A percentile compares a stretch with the other conserved stretches of the same genome.
Evolutionary conservation across 805 yeast species (phyloP).

Genomic region (Spathaspora boniae): DNA sequence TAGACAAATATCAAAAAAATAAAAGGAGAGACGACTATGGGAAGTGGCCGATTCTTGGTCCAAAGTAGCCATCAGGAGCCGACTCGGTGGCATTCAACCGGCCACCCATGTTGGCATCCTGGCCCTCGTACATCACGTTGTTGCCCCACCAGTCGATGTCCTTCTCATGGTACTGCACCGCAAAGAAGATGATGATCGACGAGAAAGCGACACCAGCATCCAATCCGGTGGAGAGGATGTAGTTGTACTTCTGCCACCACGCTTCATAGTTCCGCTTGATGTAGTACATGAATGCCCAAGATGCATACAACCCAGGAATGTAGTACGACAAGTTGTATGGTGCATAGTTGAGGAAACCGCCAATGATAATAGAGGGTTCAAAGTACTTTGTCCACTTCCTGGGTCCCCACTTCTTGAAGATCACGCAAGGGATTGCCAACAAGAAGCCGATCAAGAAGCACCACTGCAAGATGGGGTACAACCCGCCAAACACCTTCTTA

Average conservation of each 20-base stretch:
- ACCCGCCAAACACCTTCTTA: conserved; percentile 45
- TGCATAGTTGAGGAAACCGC: conserved; percentile 41
- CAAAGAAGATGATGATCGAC: conserved; percentile 53
- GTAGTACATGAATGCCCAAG: conserved; percentile 49
- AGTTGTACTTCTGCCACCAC: conserved; percentile 70
- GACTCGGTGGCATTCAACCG: conserved; percentile 15
- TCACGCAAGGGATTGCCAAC: conserved; percentile 17
- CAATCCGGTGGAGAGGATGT: conserved; percentile 49
- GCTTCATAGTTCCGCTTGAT: conserved; percentile 41
- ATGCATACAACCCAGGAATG: conserved; percentile 54
- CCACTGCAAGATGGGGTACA: conserved; percentile 48
- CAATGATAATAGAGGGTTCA: conserved; percentile 49
- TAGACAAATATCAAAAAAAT: too few relatives aligned
- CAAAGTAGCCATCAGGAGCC: conserved; percentile 32
- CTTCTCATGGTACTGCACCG: conserved; percentile 42
- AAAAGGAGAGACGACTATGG: too few relatives aligned
- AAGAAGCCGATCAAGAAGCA: conserved; percentile 51
- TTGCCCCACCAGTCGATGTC: conserved; percentile 63
- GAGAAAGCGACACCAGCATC: conserved; percentile 57
- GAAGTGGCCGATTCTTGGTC: conserved; percentile 27
- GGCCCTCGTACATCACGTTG: conserved; percentile 20
- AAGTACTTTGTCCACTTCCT: conserved; percentile 21
- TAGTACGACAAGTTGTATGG: conserved; percentile 44
- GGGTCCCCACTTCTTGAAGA: conserved; percentile 16
- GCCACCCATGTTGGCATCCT: conserved; percentile 22